Conservation (phyloP, 768 basidiomycete genomes). For the Lactifluus rugatus region DNA sequence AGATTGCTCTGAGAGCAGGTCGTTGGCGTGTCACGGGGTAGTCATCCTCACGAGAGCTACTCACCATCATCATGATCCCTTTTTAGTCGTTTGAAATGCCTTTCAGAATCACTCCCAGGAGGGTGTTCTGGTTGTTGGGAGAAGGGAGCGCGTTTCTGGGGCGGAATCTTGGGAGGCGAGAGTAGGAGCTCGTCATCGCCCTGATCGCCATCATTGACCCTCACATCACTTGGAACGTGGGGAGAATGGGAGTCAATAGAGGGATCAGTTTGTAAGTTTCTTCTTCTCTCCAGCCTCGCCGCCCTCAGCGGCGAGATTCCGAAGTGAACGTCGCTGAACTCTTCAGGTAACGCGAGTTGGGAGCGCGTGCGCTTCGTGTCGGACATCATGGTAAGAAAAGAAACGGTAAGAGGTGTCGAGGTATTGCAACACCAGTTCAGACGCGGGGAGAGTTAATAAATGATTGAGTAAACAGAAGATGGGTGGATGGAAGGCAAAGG, state of each 20-base stretch:
- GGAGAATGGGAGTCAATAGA: neutral
- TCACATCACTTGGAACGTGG: neutral
- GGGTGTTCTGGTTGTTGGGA: neutral
- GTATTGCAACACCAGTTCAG: neutral
- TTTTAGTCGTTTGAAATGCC: conserved; percentile 7
- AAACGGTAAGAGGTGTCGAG: neutral
- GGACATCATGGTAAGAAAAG: neutral
- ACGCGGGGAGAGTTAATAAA: neutral
- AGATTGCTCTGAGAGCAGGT: neutral
- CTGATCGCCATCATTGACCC: neutral
- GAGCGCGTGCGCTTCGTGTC: conserved; percentile 20
- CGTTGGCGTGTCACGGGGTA: neutral
- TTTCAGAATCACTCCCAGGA: neutral
- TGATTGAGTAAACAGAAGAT: neutral
- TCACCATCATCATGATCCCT: conserved; percentile 1
- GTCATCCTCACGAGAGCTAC: neutral
- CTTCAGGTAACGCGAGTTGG: conserved; percentile 10
- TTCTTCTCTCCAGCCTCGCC: conserved; percentile 11
- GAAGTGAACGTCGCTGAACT: conserved; percentile 3
- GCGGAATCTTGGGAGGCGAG: conserved; percentile 5
- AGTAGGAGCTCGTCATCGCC: conserved; percentile 1
- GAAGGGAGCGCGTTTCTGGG: conserved; percentile 1
- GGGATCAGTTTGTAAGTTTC: neutral
- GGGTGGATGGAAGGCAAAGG: neutral
- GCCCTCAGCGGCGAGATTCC: conserved; percentile 16